Conservation (phyloP, 148 eudicot genomes). For the Vaccinium myrtillus region DNA sequence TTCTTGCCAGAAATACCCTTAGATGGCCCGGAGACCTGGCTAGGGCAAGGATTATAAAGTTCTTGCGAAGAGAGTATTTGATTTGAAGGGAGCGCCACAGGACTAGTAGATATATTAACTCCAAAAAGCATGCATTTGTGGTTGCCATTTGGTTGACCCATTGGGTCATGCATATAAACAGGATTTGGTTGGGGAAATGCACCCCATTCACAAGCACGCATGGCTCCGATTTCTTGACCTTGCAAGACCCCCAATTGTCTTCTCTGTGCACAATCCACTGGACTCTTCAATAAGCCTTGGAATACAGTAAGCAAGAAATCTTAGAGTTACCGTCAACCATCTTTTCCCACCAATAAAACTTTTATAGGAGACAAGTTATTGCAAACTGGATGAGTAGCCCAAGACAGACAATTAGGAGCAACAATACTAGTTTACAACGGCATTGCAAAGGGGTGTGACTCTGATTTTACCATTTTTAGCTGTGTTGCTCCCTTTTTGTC, state of each 20-base stretch:
- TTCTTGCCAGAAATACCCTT: neutral
- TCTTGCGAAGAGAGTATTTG: neutral
- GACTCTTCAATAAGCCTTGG: slow-evolving; percentile 12
- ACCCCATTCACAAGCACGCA: neutral
- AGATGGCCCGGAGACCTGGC: neutral
- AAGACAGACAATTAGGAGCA: neutral
- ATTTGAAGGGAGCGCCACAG: neutral
- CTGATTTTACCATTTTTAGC: neutral
- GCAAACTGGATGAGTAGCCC: neutral
- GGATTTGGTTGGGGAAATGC: slow-evolving; percentile 15
- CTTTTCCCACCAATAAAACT: neutral
- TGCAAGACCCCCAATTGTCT: slow-evolving; percentile 17
- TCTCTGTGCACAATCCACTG: neutral
- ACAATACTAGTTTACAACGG: neutral
- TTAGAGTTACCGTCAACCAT: neutral
- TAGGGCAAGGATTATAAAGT: neutral
- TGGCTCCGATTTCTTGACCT: slow-evolving; percentile 17
- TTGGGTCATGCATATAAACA: neutral
- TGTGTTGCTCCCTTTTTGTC: neutral
- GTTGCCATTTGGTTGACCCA: slow-evolving; percentile 5
- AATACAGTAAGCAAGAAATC: neutral
- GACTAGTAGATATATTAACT: slow-evolving; percentile 3
- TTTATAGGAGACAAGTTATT: neutral
- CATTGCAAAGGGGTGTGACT: neutral
- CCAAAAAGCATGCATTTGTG: slow-evolving; percentile 24